Conservation (phyloP, 768 basidiomycete genomes). For the Russula virescens region DNA sequence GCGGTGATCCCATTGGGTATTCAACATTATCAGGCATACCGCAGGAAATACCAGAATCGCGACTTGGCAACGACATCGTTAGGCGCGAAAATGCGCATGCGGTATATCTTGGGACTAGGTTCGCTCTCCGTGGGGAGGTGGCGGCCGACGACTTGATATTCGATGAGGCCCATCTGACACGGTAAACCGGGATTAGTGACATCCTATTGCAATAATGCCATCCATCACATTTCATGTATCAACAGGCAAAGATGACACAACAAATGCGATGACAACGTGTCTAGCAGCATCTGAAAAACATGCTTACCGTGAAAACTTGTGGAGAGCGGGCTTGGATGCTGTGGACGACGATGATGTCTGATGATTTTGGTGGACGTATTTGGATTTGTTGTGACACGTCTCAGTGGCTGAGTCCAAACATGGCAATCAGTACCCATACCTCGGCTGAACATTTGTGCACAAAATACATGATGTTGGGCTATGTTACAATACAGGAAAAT, state of each 20-base stretch:
- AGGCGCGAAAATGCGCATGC: conserved; percentile 99
- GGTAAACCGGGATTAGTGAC: conserved; percentile 2
- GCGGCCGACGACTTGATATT: conserved; percentile 97
- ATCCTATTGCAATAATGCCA: conserved; percentile 8
- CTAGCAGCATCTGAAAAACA: not conserved
- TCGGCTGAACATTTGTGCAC: not conserved
- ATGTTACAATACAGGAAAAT: conserved; percentile 4
- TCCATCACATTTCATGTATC: conserved; percentile 5
- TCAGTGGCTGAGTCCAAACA: conserved; percentile 4
- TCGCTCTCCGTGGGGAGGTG: conserved; percentile 92
- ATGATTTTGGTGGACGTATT: conserved; percentile 6
- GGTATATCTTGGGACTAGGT: conserved; percentile 96
- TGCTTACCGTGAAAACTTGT: conserved; percentile 30
- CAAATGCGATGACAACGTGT: not conserved
- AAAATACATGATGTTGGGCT: not conserved
- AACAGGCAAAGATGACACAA: not conserved
- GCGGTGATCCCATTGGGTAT: not conserved
- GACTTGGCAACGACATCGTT: conserved; percentile 99
- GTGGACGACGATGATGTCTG: conserved; percentile 27
- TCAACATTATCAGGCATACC: conserved; percentile 39
- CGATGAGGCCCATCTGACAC: conserved; percentile 67
- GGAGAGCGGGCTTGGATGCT: conserved; percentile 27
- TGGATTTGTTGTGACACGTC: conserved; percentile 18
- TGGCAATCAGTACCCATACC: not conserved
- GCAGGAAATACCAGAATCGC: conserved; percentile 99